Evolutionary conservation across 176 grass and related monocot species (phyloP), one percentile per base, ranked within the genome.

Genomic region (Triticum timopheevii): DNA sequence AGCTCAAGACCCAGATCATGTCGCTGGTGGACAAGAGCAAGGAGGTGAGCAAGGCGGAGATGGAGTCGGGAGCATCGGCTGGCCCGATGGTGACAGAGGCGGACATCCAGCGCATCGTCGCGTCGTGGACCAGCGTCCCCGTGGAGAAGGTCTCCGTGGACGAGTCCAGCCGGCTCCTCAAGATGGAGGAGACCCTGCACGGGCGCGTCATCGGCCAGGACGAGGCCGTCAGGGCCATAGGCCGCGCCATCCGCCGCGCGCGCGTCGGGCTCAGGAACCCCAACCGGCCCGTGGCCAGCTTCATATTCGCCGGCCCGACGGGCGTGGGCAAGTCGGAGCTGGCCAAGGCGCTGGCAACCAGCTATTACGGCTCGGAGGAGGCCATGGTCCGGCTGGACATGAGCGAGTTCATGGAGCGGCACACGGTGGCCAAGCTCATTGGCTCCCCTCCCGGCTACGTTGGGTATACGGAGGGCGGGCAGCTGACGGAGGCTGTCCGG

Each of bases 331-430:
- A 97, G 83, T 97, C 95, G 6, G 95, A 97, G 82, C 89, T 97
- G 7, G 95, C 95, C 47, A 97, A 97, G 49, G 76, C 91, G 6
- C 86, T 97, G 45, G 95, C 95, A 9, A 38, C 93, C 23, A 95
- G 89, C 80, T 97, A 97, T 86, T 95, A 91, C 61, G 93, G 93
- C 6, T 97, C 93, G 10, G 87, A 97, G 80, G 95, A 95, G 79
- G 95, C 95, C 42, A 97, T 97, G 95, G 90, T 93, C 82, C 84
- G 93, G 25, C 93, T 97, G 69, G 95, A 97, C 82, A 97, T 97
- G 95, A 97, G 93, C 69, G 93, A 97, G 67, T 97, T 97, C 83
- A 97, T 95, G 95, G 95, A 97, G 85, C 76, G 95, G 35, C 93
- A 97, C 80, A 95, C 95, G 6, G 95, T 97, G 15, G 95, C 95